Evolutionary conservation across 2,329 filamentous ascomycete genomes (phyloP).

Genomic region (Venturia aucupariae): DNA sequence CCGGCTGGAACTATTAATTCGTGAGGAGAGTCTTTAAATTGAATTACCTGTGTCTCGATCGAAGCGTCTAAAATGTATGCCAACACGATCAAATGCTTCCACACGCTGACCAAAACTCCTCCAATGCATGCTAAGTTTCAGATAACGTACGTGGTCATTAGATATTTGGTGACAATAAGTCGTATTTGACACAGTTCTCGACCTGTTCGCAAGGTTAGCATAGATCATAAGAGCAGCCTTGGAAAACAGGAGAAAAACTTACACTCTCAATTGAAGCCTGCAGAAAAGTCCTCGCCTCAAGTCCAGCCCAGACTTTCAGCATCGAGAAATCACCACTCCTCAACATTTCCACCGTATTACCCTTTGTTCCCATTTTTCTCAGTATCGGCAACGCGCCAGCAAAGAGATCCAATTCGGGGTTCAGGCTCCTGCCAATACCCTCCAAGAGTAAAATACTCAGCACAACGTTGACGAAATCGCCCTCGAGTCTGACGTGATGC

Average conservation of each 20-base stretch:
- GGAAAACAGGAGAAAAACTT: constrained; percentile 29
- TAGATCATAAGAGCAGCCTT: constrained; percentile 10
- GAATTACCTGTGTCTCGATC: neutral
- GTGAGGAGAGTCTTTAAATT: neutral
- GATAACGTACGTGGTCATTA: constrained; percentile 29
- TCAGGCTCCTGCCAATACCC: constrained; percentile 79
- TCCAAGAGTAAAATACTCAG: constrained; percentile 89
- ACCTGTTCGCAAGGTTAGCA: constrained; percentile 42
- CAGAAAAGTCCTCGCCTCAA: constrained; percentile 82
- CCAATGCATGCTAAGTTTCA: neutral
- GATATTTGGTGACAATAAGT: constrained; percentile 79
- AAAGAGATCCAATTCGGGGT: constrained; percentile 82
- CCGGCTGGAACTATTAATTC: neutral
- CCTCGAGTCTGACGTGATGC: constrained; percentile 90
- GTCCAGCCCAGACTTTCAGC: constrained; percentile 81
- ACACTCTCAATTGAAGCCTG: constrained; percentile 85
- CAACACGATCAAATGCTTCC: neutral
- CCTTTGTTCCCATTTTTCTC: constrained; percentile 73
- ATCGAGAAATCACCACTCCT: constrained; percentile 49
- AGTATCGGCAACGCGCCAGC: constrained; percentile 81
- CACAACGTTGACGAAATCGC: constrained; percentile 97
- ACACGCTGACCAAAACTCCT: neutral
- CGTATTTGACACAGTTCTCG: constrained; percentile 83
- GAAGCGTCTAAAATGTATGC: neutral
- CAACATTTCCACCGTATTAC: constrained; percentile 46